Evolutionary conservation across 2,329 filamentous ascomycete species (phyloP).

Genomic region (Domatiomyces globalis): DNA sequence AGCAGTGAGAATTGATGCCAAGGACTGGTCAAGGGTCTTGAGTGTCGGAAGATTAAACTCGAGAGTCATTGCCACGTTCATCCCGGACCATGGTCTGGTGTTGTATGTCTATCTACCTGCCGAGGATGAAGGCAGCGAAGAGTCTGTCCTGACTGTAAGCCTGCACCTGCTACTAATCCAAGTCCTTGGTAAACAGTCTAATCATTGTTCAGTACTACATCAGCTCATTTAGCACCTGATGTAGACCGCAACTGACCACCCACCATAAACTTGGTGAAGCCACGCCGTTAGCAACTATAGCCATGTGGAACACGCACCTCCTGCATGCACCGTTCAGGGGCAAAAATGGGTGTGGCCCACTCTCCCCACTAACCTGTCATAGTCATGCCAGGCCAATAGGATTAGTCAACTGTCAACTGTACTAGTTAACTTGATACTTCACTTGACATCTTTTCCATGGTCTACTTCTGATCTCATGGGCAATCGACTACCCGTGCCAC

Average conservation of each 20-base stretch:
- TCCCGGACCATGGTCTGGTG: conserved; percentile 32
- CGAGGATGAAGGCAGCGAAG: conserved; percentile 27
- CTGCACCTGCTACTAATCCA: not conserved
- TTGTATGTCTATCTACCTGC: conserved; percentile 33
- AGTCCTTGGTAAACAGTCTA: not conserved
- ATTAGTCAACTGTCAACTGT: too few relatives aligned
- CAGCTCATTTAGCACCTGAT: conserved; percentile 25
- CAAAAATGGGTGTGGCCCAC: too few relatives aligned
- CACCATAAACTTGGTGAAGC: not conserved
- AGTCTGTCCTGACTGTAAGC: conserved; percentile 34
- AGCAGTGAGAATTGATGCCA: conserved; percentile 77
- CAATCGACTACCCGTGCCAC: too few relatives aligned
- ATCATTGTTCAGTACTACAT: conserved; percentile 28
- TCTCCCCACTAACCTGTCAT: too few relatives aligned
- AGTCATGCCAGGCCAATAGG: too few relatives aligned
- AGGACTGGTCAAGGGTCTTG: conserved; percentile 87
- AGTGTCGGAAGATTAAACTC: conserved; percentile 82
- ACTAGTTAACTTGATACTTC: too few relatives aligned
- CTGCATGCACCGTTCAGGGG: not conserved
- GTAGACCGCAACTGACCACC: not conserved
- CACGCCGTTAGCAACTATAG: too few relatives aligned
- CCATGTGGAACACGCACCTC: not conserved
- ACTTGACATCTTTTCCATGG: too few relatives aligned
- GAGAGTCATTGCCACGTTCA: conserved; percentile 70
- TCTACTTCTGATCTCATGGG: too few relatives aligned